Base-by-base conservation (phyloP, 2,329 filamentous ascomycete species). In the Talaromyces sp. region DNA sequence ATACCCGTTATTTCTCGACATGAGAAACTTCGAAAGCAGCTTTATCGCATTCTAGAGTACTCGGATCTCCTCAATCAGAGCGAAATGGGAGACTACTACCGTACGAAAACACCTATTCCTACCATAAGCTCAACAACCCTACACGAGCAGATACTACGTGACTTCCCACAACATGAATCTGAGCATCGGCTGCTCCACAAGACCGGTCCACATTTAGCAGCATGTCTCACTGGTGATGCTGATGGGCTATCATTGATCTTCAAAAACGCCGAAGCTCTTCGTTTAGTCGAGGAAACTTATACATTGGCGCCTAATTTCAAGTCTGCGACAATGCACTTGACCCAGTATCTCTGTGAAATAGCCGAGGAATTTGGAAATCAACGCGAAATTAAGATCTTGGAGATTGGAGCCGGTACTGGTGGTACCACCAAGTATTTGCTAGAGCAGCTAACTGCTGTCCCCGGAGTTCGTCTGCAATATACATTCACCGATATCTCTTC, bases 221-320 rank as follows among this genome's bases (percentile, higher is more conserved):
- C 8, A 17, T 5, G 75, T 49, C 70, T 83, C 0, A 66, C 66
- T 0, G 80, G 79, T 0, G 61, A 66, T 1, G 63, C 61, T 1
- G 77, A 82, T 50, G 70, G 73, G 7, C 49, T 82, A 0, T 64
- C 69, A 5, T 47, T 83, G 1, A 65, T 82, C 8, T 82, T 82
- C 39, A 27, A n/a, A 4, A 63, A 41, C 72, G 72, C 0, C 72
- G 64, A 63, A 6, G 71, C 70, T n/a, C 66, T 69, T 1, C 58
- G 67, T 13, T 66, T 75, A 3, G 61, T 81, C 0, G 76, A 73
- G 22, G 73, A 79, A 43, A 70, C 79, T 0, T 81, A 81, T 62
- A 68, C 67, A 1, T 69, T 67, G 39, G 67, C 57, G 45, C 73
- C 71, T 10, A 56, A 35, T 22, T 62, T 54, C 61, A 45, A 56